Percentiles rank a stretch among this genome's conserved stretches.
Conservation (phyloP, 768 basidiomycete species). For the Favolaschia claudopus region DNA sequence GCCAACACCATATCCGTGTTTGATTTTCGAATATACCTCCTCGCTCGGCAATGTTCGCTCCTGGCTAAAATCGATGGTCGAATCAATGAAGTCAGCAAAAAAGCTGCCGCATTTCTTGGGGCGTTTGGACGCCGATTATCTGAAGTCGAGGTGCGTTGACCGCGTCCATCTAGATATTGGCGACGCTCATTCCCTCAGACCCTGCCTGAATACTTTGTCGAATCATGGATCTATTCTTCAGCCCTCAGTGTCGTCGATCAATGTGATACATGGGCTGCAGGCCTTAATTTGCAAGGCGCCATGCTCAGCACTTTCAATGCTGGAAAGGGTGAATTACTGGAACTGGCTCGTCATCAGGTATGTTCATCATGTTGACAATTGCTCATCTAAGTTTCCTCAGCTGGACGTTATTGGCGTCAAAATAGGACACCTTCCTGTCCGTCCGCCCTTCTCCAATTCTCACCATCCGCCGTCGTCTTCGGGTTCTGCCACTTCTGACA, state of each 20-base stretch:
- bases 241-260: constrained; percentile 84
- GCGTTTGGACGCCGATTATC: constrained; percentile 79
- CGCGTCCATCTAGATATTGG: neutral
- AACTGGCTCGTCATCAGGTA: constrained; percentile 90
- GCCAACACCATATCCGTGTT: constrained; percentile 92
- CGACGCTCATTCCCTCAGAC: constrained; percentile 42
- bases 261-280: constrained; percentile 75
- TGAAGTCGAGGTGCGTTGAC: constrained; percentile 68
- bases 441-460: constrained; percentile 75
- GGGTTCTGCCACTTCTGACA: constrained; percentile 29
- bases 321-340: constrained; percentile 86
- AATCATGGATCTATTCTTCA: constrained; percentile 94
- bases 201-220: constrained; percentile 77
- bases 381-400: constrained; percentile 34
- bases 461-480: constrained; percentile 32
- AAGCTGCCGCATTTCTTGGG: constrained; percentile 77
- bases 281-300: constrained; percentile 54
- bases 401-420: constrained; percentile 86
- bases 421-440: constrained; percentile 72
- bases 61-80: constrained; percentile 74
- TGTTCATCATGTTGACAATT: constrained; percentile 23
- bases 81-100: constrained; percentile 73
- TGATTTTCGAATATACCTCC: constrained; percentile 91
- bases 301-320: constrained; percentile 66
- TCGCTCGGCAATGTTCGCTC: constrained; percentile 84